phyloP scores from a whole-genome alignment of 2,329 filamentous ascomycete species.

The Mycosphaerella sp. region DNA sequence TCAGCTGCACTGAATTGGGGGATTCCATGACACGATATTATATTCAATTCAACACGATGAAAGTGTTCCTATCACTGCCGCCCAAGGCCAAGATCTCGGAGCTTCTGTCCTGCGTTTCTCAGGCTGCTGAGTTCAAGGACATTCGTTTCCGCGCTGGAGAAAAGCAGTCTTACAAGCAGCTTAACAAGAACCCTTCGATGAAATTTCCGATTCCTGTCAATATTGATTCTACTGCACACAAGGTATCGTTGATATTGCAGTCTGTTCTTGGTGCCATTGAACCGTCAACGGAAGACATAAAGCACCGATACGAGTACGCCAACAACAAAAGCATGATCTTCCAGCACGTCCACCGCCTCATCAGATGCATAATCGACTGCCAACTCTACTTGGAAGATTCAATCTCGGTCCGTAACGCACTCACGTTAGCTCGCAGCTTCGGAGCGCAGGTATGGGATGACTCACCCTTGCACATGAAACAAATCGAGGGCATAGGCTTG shows the following conservation, averaged over 20 bases:
- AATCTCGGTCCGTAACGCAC: slow-evolving; percentile 57
- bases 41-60: slow-evolving; percentile 74
- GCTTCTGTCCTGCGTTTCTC: slow-evolving; percentile 59
- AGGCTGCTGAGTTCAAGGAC: slow-evolving; percentile 66
- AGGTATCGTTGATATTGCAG: slow-evolving; percentile 72
- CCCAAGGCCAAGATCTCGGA: slow-evolving; percentile 56
- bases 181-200: slow-evolving; percentile 64
- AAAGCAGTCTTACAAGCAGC: slow-evolving; percentile 60
- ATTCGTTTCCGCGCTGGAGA: slow-evolving; percentile 65
- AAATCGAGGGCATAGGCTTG: slow-evolving; percentile 71
- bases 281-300: slow-evolving; percentile 52
- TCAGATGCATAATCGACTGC: slow-evolving; percentile 72
- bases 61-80: slow-evolving; percentile 57
- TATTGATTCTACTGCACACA: slow-evolving; percentile 61
- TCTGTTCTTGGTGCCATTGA: slow-evolving; percentile 63
- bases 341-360: slow-evolving; percentile 60
- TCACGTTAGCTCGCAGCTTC: slow-evolving; percentile 73
- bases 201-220: slow-evolving; percentile 65
- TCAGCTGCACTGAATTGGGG: slow-evolving; percentile 65
- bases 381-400: slow-evolving; percentile 59
- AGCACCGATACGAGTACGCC: slow-evolving; percentile 50
- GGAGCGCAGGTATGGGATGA: slow-evolving; percentile 75
- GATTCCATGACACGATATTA: slow-evolving; percentile 79
- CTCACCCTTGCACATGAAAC: slow-evolving; percentile 70
- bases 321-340: slow-evolving; percentile 60